Base-by-base conservation (phyloP, 345 rosid species). In the Trapa bicornis region DNA sequence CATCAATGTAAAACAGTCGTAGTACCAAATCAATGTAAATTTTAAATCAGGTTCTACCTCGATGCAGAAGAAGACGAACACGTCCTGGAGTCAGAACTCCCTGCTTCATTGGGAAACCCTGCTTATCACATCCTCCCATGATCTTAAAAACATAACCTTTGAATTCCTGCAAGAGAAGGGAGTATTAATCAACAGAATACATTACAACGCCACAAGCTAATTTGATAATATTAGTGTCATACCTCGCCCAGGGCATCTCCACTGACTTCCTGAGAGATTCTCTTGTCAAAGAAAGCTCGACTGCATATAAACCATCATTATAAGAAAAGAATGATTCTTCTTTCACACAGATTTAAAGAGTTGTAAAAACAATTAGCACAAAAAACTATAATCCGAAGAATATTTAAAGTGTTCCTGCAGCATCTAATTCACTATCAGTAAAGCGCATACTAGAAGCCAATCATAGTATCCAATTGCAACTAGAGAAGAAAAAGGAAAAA, bases 91-190 rank as follows among this genome's bases (percentile, higher is more conserved):
- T 41, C 43, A 41, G 43, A 41, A 41, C 43, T 41, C 43, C 43
- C 43, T 41, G 96, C 79, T 89, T 87, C 93, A 89, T 85, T 35
- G 96, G 93, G 64, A 89, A 89, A 43, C 96, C 96, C 62, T 89
- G 96, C 78, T 87, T 87, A 83, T 89, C 96, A 37, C 91, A 87
- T 9, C 96, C 96, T 72, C 93, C 93, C 93, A 71, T 89, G 80
- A 89, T 89, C 77, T 85, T 85, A 77, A 89, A 89, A 1, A 89
- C 83, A 60, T 89, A 89, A 0, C 96, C 94, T 74, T 81, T 89
- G 77, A 89, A 89, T 69, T 89, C 91, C 96, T 89, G 64, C 66
- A 48, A 12, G 57, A 67, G 15, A 50, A 15, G 66, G 14, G 7
- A 4, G 47, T 37, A 61, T 37, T 16, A 32, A 7, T 39, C 16